A percentile compares a stretch with the other conserved stretches of the same genome.
phyloP scores from a whole-genome alignment of 768 basidiomycete species.

The Tricholoma flavovirens region DNA sequence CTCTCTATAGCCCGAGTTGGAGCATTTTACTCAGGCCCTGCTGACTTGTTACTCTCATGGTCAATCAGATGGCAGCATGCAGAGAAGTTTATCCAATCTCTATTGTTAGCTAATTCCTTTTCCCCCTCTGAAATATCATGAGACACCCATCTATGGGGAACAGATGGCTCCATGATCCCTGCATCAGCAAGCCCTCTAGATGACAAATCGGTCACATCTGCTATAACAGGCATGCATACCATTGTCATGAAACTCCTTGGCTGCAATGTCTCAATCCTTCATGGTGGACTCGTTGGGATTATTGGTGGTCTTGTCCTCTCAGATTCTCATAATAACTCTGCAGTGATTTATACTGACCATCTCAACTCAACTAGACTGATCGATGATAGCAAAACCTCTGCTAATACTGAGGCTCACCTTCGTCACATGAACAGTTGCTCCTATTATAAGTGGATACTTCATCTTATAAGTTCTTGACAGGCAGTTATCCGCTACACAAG shows the following conservation, averaged over 20 bases:
- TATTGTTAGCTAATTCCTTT: not conserved
- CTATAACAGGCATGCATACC: slow-evolving; percentile 11
- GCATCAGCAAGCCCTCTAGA: slow-evolving; percentile 14
- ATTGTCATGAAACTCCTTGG: slow-evolving; percentile 12
- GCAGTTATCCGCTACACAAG: slow-evolving; percentile 1
- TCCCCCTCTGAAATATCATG: not conserved
- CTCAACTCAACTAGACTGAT: slow-evolving; percentile 16
- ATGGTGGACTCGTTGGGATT: slow-evolving; percentile 17
- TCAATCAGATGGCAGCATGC: not conserved
- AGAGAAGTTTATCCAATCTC: slow-evolving; percentile 3
- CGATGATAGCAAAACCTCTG: slow-evolving; percentile 9
- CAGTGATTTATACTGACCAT: no score
- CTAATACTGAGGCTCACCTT: slow-evolving; percentile 4
- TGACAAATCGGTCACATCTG: slow-evolving; percentile 13
- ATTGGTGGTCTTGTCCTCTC: no score
- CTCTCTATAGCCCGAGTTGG: not conserved
- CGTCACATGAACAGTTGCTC: slow-evolving; percentile 18
- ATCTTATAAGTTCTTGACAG: not conserved
- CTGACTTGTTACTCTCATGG: not conserved
- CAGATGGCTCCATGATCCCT: slow-evolving; percentile 23
- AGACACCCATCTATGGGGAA: slow-evolving; percentile 11
- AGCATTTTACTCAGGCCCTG: not conserved
- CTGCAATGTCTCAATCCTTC: slow-evolving; percentile 15
- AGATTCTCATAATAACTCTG: no score
- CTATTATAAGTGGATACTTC: slow-evolving; percentile 20